phyloP scores from a whole-genome alignment of 345 rosid species.

The Mallotus nudiflorus region DNA sequence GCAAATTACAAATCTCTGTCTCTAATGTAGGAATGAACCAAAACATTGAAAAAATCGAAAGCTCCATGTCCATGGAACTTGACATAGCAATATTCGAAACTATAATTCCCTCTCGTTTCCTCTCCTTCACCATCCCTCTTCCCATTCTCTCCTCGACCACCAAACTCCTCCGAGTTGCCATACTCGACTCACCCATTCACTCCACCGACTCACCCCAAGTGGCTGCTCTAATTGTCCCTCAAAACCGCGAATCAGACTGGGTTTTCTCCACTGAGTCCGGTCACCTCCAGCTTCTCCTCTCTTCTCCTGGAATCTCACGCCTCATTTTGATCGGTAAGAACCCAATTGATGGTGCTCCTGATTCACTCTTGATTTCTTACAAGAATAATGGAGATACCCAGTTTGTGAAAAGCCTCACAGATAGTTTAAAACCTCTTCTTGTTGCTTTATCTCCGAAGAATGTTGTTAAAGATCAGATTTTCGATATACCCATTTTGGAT shows the following conservation, averaged over 20 bases:
- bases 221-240: slow-evolving; percentile 75
- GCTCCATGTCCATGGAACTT: slow-evolving; percentile 48
- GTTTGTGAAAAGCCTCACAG: slow-evolving; percentile 26
- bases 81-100: slow-evolving; percentile 51
- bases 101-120: slow-evolving; percentile 62
- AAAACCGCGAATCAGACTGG: slow-evolving; percentile 74
- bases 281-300: slow-evolving; percentile 75
- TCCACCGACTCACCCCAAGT: slow-evolving; percentile 33
- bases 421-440: slow-evolving; percentile 47
- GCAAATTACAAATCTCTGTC: no score
- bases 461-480: slow-evolving; percentile 20
- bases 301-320: slow-evolving; percentile 55
- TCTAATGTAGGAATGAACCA: no score
- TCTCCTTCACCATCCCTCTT: slow-evolving; percentile 60
- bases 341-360: slow-evolving; percentile 15
- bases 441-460: slow-evolving; percentile 51
- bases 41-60: no score
- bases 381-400: slow-evolving; percentile 13
- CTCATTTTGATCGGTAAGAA: slow-evolving; percentile 58
- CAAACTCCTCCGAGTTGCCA: slow-evolving; percentile 63
- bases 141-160: slow-evolving; percentile 30
- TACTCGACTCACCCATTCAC: slow-evolving; percentile 69
- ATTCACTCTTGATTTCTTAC: slow-evolving; percentile 26
- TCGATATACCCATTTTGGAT: slow-evolving; percentile 47
- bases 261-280: slow-evolving; percentile 85